These are phyloP conservation scores for Lizanozyma gosingica DNA, from an alignment of 1,139 yeast species.

Conservation along the genomic window DNA sequence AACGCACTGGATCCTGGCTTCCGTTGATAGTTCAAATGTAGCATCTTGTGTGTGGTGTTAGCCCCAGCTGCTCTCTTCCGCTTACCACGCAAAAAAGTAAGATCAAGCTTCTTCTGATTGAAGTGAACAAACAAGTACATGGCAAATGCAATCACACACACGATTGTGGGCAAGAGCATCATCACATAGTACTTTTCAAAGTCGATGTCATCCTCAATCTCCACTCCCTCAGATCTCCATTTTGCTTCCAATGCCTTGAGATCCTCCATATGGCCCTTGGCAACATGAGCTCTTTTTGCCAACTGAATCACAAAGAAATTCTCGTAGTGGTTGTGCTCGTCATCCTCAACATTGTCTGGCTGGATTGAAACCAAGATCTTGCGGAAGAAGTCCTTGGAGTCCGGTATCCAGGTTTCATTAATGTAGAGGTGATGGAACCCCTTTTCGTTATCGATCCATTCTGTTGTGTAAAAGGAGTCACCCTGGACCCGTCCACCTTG, in stretches of 20 bases:
- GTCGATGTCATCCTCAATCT: constrained; percentile 48
- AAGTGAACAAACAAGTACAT: constrained; percentile 56
- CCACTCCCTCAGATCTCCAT: constrained; percentile 31
- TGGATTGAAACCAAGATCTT: constrained; percentile 56
- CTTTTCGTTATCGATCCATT: constrained; percentile 57
- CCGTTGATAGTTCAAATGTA: constrained; percentile 20
- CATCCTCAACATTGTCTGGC: constrained; percentile 58
- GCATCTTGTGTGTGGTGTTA: constrained; percentile 22
- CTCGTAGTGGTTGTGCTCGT: constrained; percentile 46
- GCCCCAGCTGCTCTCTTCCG: constrained; percentile 25
- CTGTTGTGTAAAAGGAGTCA: constrained; percentile 54
- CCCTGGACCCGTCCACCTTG: constrained; percentile 31
- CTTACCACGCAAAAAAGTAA: constrained; percentile 22
- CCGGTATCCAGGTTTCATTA: constrained; percentile 49
- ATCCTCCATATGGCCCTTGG: constrained; percentile 48
- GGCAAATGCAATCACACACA: constrained; percentile 47
- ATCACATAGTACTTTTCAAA: constrained; percentile 61
- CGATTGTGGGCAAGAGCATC: constrained; percentile 64
- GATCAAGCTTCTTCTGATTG: constrained; percentile 35
- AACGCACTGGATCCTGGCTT: constrained; percentile 15
- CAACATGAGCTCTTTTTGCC: constrained; percentile 48
- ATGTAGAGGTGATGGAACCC: constrained; percentile 60
- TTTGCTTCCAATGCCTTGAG: constrained; percentile 35
- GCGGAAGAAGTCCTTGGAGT: constrained; percentile 31
- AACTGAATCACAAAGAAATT: constrained; percentile 51